Base-by-base conservation (phyloP, 352 stramenopile species). In the Phytophthora hybrid region DNA sequence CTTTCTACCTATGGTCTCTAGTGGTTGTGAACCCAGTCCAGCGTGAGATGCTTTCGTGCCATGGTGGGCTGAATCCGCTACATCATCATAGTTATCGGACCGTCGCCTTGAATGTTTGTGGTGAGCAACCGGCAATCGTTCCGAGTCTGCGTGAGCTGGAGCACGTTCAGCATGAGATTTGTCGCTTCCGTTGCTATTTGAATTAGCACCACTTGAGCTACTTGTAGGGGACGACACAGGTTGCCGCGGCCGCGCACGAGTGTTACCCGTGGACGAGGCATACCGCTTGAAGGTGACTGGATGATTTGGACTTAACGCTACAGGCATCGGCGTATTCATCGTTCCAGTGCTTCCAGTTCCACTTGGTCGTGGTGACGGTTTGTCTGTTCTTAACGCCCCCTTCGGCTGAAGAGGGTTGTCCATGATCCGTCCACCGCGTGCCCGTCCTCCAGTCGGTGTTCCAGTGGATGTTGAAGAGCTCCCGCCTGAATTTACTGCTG, bases 261-360 rank as follows among this genome's bases (percentile, higher is more conserved):
- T 79, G 46, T 74, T 81, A 18, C 76, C 80, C 10, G 74, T 87
- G 1, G 83, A 84, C 5, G 79, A 82, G 18, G 83, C 71, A 69
- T 88, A 88, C 19, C 83, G 77, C 54, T 90, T 90, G 64, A 90
- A 87, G 26, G 26, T 87, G 10, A 75, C 66, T 2, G 79, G 72
- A 52, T 78, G 70, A 21, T 74, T 83, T 18, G 75, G 58, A 58
- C 70, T 72, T 29, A 78, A 68, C 5, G 69, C 73, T 55, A 77
- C 55, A 21, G 76, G 65, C 73, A 80, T 74, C 1, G 68, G 52
- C 4, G 69, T 65, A 23, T 57, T 73, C 73, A 79, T 74, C 47
- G 26, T 57, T 26, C 61, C 61, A 64, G 53, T 63, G 61, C 66
- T 84, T 19, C 73, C 69, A 16, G 56, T 57, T 29, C 57, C 69